A percentile compares a stretch with the other conserved stretches of the same genome.
Conservation (phyloP, 805 yeast genomes). For the Blastobotrys robertii region DNA sequence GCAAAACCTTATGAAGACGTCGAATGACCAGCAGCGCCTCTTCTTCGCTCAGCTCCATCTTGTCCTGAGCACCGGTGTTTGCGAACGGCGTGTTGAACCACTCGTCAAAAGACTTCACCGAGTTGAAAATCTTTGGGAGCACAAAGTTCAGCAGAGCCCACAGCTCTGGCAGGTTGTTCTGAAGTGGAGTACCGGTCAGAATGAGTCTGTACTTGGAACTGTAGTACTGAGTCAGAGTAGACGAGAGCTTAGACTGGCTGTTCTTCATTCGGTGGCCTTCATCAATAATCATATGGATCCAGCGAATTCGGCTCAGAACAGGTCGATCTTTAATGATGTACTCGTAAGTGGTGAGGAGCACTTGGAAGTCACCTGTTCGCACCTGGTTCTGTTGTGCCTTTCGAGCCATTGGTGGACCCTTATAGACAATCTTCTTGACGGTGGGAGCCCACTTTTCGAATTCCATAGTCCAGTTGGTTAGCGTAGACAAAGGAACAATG, state of each 20-base stretch:
- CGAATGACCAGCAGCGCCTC: slow-evolving; percentile 87
- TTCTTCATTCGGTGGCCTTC: slow-evolving; percentile 99
- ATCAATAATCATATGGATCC: slow-evolving; percentile 98
- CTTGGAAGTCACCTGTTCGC: slow-evolving; percentile 75
- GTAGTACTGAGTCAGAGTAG: slow-evolving; percentile 73
- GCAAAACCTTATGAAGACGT: slow-evolving; percentile 88
- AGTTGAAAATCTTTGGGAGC: slow-evolving; percentile 90
- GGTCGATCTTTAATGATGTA: slow-evolving; percentile 87
- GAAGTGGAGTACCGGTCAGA: slow-evolving; percentile 95
- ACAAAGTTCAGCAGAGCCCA: slow-evolving; percentile 96
- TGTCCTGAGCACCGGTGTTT: slow-evolving; percentile 92
- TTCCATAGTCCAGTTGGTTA: slow-evolving; percentile 92
- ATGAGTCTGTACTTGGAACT: slow-evolving; percentile 81
- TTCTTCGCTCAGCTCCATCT: slow-evolving; percentile 90
- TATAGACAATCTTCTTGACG: slow-evolving; percentile 72
- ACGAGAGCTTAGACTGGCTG: slow-evolving; percentile 76
- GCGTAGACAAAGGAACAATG: slow-evolving; percentile 87
- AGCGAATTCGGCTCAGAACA: slow-evolving; percentile 63
- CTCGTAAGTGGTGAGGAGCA: slow-evolving; percentile 86
- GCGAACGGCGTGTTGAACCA: slow-evolving; percentile 99
- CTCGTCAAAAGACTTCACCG: slow-evolving; percentile 93
- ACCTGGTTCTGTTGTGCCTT: slow-evolving; percentile 63
- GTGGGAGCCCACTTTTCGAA: slow-evolving; percentile 97
- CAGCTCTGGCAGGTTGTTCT: slow-evolving; percentile 87
- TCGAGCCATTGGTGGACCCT: slow-evolving; percentile 86